Evolutionary conservation across 2,329 filamentous ascomycete species (phyloP).

Genomic region (Nigrospora osmanthi): DNA sequence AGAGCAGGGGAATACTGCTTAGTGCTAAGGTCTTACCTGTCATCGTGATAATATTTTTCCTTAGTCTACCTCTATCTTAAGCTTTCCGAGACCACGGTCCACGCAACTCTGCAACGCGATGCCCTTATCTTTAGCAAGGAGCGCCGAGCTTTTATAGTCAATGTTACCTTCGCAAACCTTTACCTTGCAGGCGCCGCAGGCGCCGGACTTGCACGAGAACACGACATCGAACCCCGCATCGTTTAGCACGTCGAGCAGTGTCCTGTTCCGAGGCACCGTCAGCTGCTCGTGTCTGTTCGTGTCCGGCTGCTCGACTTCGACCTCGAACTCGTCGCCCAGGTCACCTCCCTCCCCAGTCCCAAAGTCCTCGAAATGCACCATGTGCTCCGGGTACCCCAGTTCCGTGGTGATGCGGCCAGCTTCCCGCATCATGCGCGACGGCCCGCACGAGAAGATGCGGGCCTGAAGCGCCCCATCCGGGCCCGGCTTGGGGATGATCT

Average conservation of each 20-base stretch:
- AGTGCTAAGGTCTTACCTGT: no score
- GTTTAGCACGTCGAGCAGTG: background rate
- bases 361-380: conserved; percentile 1
- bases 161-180: conserved; percentile 26
- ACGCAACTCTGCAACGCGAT: conserved; percentile 27
- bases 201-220: conserved; percentile 32
- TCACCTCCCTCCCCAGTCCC: background rate
- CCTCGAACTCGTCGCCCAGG: background rate
- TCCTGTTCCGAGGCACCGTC: background rate
- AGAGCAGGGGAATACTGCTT: no score
- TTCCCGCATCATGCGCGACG: background rate
- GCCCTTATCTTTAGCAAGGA: conserved; percentile 25
- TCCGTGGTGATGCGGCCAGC: background rate
- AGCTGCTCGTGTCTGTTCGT: background rate
- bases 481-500: background rate
- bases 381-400: background rate
- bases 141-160: conserved; percentile 27
- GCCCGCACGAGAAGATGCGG: conserved; percentile 1
- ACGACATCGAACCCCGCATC: conserved; percentile 22
- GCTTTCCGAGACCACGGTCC: conserved; percentile 21
- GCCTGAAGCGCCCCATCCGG: background rate
- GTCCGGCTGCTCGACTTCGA: background rate
- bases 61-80: conserved; percentile 18
- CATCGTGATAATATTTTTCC: no score
- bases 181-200: conserved; percentile 33